These are phyloP conservation scores for Flaveria sonorensis DNA, from an alignment of 129 eudicot species.

Conservation along the genomic window DNA sequence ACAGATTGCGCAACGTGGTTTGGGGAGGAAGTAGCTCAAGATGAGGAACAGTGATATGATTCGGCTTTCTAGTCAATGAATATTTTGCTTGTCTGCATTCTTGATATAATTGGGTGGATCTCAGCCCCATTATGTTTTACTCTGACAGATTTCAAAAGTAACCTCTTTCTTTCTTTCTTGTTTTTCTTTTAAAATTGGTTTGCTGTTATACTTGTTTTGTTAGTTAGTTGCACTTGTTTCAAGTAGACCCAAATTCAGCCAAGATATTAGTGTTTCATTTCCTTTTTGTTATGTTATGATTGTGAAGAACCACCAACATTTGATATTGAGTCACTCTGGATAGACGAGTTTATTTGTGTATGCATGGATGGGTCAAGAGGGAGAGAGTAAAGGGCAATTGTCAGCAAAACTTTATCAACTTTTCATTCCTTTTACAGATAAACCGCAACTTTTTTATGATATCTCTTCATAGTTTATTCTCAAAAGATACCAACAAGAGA, in stretches of 20 bases:
- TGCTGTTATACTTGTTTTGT: constrained; percentile 23
- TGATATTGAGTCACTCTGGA: no score
- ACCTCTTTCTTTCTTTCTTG: background rate
- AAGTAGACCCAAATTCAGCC: background rate
- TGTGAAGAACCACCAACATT: background rate
- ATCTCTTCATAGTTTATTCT: no score
- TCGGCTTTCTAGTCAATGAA: background rate
- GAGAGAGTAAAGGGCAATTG: background rate
- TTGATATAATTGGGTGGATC: constrained; percentile 16
- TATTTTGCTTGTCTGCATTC: constrained; percentile 9
- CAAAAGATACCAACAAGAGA: no score
- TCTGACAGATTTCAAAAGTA: background rate
- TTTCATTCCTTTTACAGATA: no score
- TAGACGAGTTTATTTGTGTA: background rate
- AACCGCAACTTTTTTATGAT: no score
- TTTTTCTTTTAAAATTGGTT: background rate
- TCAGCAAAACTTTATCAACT: background rate
- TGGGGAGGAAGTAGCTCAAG: constrained; percentile 39
- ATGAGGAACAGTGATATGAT: constrained; percentile 49
- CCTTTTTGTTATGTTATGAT: background rate
- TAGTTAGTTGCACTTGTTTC: constrained; percentile 11
- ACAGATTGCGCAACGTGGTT: constrained; percentile 91
- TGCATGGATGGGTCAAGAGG: background rate
- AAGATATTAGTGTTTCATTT: background rate
- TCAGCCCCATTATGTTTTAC: constrained; percentile 6